phyloP scores from a whole-genome alignment of 257 asterid species.

The Solanum sitiens region DNA sequence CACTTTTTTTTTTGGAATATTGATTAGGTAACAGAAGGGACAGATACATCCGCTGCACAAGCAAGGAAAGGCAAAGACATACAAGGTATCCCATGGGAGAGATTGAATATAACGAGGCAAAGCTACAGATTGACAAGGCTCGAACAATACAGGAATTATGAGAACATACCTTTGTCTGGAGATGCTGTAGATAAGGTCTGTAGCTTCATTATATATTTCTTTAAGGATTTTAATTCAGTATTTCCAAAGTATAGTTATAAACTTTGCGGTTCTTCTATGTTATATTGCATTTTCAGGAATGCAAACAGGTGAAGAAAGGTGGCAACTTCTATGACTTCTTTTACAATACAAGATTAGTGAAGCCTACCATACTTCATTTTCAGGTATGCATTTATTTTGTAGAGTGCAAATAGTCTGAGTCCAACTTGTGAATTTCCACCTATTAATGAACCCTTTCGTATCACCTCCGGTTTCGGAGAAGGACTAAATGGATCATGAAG shows the following conservation, averaged over 20 bases:
- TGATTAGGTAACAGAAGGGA: constrained; percentile 47
- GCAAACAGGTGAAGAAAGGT: constrained; percentile 31
- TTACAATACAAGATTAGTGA: constrained; percentile 67
- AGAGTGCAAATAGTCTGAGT: background rate
- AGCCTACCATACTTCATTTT: constrained; percentile 76
- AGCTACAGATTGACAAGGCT: constrained; percentile 60
- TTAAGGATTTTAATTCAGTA: background rate
- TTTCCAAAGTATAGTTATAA: background rate
- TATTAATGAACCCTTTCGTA: background rate
- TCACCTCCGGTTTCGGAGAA: background rate
- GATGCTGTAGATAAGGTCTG: constrained; percentile 51
- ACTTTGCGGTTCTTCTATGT: background rate
- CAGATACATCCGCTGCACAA: constrained; percentile 72
- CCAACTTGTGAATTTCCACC: background rate
- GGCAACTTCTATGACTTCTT: constrained; percentile 53
- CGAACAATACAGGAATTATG: constrained; percentile 58
- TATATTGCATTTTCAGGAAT: constrained; percentile 19
- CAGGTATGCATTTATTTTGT: constrained; percentile 32
- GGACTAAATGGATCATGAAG: background rate
- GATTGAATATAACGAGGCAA: constrained; percentile 46
- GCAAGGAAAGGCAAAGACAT: constrained; percentile 76
- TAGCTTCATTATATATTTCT: background rate
- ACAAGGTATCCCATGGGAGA: constrained; percentile 80
- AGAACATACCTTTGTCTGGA: constrained; percentile 48
- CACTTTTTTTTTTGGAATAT: background rate